Evolutionary conservation across 352 stramenopile species (phyloP), one percentile per base, ranked within the genome.

Genomic region (Phytophthora pisi): DNA sequence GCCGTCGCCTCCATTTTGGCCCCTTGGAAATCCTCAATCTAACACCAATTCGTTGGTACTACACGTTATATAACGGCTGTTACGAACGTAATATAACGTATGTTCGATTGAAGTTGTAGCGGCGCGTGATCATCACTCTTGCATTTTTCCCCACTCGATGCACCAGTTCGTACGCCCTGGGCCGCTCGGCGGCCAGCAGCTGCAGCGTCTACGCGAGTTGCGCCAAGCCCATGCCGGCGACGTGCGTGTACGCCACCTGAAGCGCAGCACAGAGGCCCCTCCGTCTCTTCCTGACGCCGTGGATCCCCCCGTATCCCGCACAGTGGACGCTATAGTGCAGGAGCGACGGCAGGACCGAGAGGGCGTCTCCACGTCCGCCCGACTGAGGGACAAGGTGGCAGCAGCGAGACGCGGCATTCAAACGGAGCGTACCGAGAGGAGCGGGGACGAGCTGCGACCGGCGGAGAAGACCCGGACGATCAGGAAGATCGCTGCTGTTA

Each of bases 291-390:
- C 50, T 30, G 28, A 52, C 55, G 26, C 7, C 46, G 38, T 31
- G 61, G 26, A 49, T 23, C 7, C 40, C 9, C 16, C 36, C 4
- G 2, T 54, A 53, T 51, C 68, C n/a, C 64, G 56, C 24, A 86
- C 76, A 1, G 73, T 90, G 2, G 79, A 92, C 60, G 79, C 74
- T 1, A 73, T 89, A 4, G 68, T 89, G 2, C 64, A 86, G 28
- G 75, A 58, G 15, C 70, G 75, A 45, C 47, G 57, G 24, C 64
- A 72, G 5, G 23, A 64, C 2, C 46, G 28, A 56, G 55, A 16
- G 7, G 42, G 43, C 15, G 38, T 28, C 8, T 78, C 75, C 16
- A 73, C 64, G 5, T 73, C 78, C 0, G 28, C 58, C 18, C 54
- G 73, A 31, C 45, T 88, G 30, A 56, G 78, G 7, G 64, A 75